Percentiles rank a stretch among this genome's conserved stretches.
These are phyloP conservation scores for Acacia pycnantha DNA, from an alignment of 331 rosid species.

Conservation along the genomic window DNA sequence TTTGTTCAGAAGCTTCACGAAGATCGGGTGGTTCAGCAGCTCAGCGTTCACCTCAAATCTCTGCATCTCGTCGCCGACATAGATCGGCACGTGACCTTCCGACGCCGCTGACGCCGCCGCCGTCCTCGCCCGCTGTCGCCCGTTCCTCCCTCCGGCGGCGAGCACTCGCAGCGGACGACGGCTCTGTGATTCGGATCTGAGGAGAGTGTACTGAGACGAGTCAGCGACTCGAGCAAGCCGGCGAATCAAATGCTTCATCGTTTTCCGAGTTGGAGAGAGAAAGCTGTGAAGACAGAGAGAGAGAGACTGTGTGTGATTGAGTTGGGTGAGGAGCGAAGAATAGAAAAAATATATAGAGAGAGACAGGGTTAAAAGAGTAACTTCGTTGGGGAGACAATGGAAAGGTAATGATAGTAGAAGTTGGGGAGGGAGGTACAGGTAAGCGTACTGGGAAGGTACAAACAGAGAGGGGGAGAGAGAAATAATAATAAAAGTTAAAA, in stretches of 20 bases:
- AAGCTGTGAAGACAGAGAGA: not conserved
- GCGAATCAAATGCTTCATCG: conserved; percentile 86
- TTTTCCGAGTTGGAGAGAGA: conserved; percentile 10
- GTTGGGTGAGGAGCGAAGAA: conserved; percentile 22
- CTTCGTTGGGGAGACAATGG: conserved; percentile 37
- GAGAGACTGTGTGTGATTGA: not conserved
- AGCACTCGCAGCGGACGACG: conserved; percentile 35
- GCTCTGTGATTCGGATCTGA: conserved; percentile 38
- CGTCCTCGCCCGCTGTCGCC: conserved; percentile 5
- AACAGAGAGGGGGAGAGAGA: conserved; percentile 14
- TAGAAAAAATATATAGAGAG: conserved; percentile 36
- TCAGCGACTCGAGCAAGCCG: conserved; percentile 80
- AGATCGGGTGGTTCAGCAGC: conserved; percentile 79
- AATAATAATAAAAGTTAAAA: not conserved
- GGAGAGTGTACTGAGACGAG: conserved; percentile 86
- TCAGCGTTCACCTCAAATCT: conserved; percentile 75
- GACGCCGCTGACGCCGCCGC: conserved; percentile 56
- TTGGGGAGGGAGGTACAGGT: conserved; percentile 90
- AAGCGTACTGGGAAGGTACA: conserved; percentile 97
- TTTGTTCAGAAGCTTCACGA: conserved; percentile 71
- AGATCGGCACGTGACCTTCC: conserved; percentile 82
- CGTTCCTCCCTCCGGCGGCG: conserved; percentile 1
- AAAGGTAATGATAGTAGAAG: conserved; percentile 73
- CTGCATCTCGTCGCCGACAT: conserved; percentile 96
- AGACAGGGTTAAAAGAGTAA: not conserved